Evolutionary conservation across 352 stramenopile genomes (phyloP).

Genomic region (Plasmopara viticola): DNA sequence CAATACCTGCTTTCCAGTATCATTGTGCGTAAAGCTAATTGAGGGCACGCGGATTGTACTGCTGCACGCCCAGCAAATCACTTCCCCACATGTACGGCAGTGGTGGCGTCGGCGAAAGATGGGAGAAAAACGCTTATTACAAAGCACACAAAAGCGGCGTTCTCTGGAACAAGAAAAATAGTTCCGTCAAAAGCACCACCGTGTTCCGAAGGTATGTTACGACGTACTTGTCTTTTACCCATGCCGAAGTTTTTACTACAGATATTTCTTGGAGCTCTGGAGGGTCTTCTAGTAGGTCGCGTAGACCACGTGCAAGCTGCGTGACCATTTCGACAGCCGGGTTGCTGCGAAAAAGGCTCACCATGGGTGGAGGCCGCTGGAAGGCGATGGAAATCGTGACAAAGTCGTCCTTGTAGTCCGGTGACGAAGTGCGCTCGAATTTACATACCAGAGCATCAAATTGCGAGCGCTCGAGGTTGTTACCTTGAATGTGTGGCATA

Average conservation of each 20-base stretch:
- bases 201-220: not conserved
- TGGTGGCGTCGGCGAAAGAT: constrained; percentile 85
- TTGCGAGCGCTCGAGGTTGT: constrained; percentile 75
- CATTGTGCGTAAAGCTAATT: constrained; percentile 81
- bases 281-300: constrained; percentile 71
- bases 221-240: constrained; percentile 79
- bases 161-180: constrained; percentile 34
- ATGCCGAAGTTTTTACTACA: constrained; percentile 73
- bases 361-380: constrained; percentile 72
- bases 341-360: constrained; percentile 78
- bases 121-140: constrained; percentile 68
- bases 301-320: constrained; percentile 70
- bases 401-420: constrained; percentile 65
- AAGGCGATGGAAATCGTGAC: constrained; percentile 83
- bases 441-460: constrained; percentile 84
- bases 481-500: constrained; percentile 74
- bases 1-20: constrained; percentile 69
- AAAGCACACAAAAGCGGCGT: constrained; percentile 78
- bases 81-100: constrained; percentile 80
- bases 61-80: constrained; percentile 86
- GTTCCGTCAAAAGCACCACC: constrained; percentile 12
- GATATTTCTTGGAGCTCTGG: constrained; percentile 75
- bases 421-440: constrained; percentile 62
- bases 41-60: constrained; percentile 78
- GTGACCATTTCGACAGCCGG: constrained; percentile 79